Base-by-base conservation (phyloP, 75 land plant species). In the Adiantum capillusveneris region DNA sequence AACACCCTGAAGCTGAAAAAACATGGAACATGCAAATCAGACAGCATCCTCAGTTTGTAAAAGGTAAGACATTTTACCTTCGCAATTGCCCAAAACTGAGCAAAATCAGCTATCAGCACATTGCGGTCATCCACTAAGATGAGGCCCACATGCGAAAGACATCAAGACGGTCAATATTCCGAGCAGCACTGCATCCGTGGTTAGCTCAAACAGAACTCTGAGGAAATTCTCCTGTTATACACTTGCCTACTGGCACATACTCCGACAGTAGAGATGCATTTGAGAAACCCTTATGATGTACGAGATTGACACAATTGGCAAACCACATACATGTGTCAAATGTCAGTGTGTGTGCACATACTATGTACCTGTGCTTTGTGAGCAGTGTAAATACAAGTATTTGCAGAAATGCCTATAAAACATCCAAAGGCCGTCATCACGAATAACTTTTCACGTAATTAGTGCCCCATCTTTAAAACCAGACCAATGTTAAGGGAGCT, bases 121-220 rank as follows among this genome's bases (percentile, higher is more conserved):
- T 88, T 88, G 88, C 93, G 93, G 88, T 88, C 93, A 88, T 88
- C 93, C 93, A 88, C 93, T 88, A 88, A 84, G 75, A 74, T 60
- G 82, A 84, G 74, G 85, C 82, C 81, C 75, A 86, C 76, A 84
- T 84, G 80, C 80, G 87, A 46, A 21, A 84, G 65, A 82, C 84
- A 88, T 60, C 82, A 81, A 84, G 41, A 56, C 59, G 73, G 80
- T 88, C 70, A 88, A 82, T 80, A 46, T 46, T 46, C 22, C 76
- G 61, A 84, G 65, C 66, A 72, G 72, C 65, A 79, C 90, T 78
- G 90, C 90, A 87, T 71, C 78, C 76, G 75, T 83, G 43, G 81
- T 82, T 77, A 86, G 83, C 67, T 71, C 61, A 83, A 78, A 59
- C 72, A 69, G 65, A 53, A 53, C 29, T 53, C 24, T 24, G 55